Conservation (phyloP, 2,329 filamentous ascomycete genomes). For the Pseudogymnoascus sp. region DNA sequence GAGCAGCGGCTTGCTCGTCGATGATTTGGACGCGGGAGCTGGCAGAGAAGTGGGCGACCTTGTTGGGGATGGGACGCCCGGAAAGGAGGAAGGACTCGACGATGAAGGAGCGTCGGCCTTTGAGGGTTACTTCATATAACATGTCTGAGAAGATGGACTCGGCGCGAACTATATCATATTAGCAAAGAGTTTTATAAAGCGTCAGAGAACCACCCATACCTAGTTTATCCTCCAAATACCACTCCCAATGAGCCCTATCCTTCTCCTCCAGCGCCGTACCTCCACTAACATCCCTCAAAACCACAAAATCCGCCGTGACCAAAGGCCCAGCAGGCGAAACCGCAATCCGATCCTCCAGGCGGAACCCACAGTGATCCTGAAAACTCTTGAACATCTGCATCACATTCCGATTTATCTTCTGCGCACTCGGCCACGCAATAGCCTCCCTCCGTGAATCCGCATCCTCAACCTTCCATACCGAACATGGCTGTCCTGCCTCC, state of each 20-base stretch:
- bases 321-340: constrained; percentile 47
- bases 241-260: constrained; percentile 41
- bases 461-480: constrained; percentile 36
- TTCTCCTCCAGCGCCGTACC: constrained; percentile 28
- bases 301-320: constrained; percentile 49
- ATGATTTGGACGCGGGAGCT: constrained; percentile 23
- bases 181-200: constrained; percentile 14
- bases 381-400: constrained; percentile 68
- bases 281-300: constrained; percentile 51
- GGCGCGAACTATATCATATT: constrained; percentile 42
- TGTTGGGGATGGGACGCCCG: constrained; percentile 40
- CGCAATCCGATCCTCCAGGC: constrained; percentile 61
- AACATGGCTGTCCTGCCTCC: constrained; percentile 51
- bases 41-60: constrained; percentile 24
- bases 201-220: constrained; percentile 23
- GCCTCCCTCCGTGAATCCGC: constrained; percentile 31
- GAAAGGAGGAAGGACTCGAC: constrained; percentile 48
- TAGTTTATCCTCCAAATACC: constrained; percentile 38
- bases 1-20: constrained; percentile 14
- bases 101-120: constrained; percentile 53
- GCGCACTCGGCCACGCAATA: constrained; percentile 54
- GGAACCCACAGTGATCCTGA: constrained; percentile 64
- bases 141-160: constrained; percentile 66
- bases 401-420: constrained; percentile 60
- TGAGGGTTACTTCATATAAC: constrained; percentile 56